A percentile compares a stretch with the other conserved stretches of the same genome.
Conservation (phyloP, 2,329 filamentous ascomycete species). For the Penicillium brevicompactum region DNA sequence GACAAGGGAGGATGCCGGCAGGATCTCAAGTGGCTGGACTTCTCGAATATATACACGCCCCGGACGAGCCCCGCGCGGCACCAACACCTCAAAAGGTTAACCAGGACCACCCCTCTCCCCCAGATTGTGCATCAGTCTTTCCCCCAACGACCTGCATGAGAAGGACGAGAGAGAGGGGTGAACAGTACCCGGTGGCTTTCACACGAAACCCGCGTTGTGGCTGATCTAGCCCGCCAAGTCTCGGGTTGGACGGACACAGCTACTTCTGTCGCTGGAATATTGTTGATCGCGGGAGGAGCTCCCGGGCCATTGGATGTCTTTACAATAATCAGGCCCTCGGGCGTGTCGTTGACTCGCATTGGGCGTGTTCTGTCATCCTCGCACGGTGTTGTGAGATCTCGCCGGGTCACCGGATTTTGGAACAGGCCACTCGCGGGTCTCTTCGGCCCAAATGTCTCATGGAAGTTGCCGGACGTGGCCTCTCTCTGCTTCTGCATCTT, state of each 20-base stretch:
- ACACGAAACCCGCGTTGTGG: conserved; percentile 19
- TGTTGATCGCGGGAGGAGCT: conserved; percentile 16
- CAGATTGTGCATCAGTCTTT: background rate
- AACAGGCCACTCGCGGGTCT: conserved; percentile 28
- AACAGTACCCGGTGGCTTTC: conserved; percentile 19
- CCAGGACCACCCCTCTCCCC: background rate
- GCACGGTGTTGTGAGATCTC: conserved; percentile 28
- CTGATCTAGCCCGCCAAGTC: conserved; percentile 25
- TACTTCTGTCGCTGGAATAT: conserved; percentile 12
- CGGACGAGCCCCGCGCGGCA: conserved; percentile 1
- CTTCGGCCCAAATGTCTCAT: conserved; percentile 30
- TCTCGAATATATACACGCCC: conserved; percentile 8
- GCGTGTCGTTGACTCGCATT: conserved; percentile 12
- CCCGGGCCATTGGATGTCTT: conserved; percentile 16
- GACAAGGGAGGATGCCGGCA: conserved; percentile 5
- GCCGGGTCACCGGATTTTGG: conserved; percentile 30
- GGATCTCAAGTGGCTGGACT: conserved; percentile 3
- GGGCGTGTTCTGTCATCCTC: conserved; percentile 23
- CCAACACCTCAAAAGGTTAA: background rate
- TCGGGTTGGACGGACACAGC: conserved; percentile 23
- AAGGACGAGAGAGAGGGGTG: conserved; percentile 4
- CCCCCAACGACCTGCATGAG: background rate
- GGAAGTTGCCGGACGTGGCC: conserved; percentile 22
- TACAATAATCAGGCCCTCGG: conserved; percentile 15
- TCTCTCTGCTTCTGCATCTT: conserved; percentile 23